Evolutionary conservation across 768 basidiomycete species (phyloP), one percentile per base, ranked within the genome.

Genomic region (Albatrellus ellisii): DNA sequence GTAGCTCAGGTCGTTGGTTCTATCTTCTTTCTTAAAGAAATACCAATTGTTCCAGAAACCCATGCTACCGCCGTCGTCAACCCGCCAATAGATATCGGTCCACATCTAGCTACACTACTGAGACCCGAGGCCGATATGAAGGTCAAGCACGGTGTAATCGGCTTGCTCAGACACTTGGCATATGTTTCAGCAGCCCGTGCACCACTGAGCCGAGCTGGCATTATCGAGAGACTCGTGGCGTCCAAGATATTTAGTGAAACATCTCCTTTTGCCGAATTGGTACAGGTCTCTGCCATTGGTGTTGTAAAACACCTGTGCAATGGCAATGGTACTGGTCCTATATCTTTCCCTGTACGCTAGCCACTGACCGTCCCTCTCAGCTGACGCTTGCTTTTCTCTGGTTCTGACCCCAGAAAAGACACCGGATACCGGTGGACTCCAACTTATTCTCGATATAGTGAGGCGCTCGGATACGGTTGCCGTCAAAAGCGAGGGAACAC

Each of bases 251-350:
- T 77, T 76, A 71, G 70, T 34, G 70, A 75, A 45, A 73, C 72
- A 46, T 61, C 72, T n/a, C 87, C 94, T 39, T 77, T 90, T 69
- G 79, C 82, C 5, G 82, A 89, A 42, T 72, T 86, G 18, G 77
- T 97, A 1, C 94, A 98, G 59, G 67, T 90, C 5, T 78, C 78
- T 36, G 87, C 86, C 0, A 83, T 97, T 39, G 89, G 89, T 1
- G 71, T 89, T 6, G 73, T 81, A 14, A 99, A 97, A 59, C 87
- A 94, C 56, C 68, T 98, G 42, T 90, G 85, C 55, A 77, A 72
- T 49, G 72, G 72, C 27, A 79, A 74, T 54, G 66, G 88, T 92
- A 56, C 52, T 76, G 59, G 11, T 10, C 6, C 10, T 11, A 12
- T 26, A 15, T 29, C 17, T 7, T 21, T 14, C 17, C 27, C 14